These are phyloP conservation scores for Sarcomyxa edulis DNA, from an alignment of 768 basidiomycete species.

Conservation along the genomic window DNA sequence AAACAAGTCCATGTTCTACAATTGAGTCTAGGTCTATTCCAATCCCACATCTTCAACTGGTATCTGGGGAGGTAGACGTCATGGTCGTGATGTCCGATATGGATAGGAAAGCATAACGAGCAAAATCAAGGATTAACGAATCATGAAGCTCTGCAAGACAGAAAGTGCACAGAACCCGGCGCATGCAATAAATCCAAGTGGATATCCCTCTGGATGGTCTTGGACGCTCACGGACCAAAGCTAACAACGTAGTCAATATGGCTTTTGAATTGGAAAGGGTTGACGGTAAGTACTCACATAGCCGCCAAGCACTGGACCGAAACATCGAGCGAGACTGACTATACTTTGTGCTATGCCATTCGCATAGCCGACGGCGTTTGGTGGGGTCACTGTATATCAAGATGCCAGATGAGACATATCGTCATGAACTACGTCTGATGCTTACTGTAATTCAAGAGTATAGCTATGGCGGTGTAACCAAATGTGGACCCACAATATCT, in stretches of 20 bases:
- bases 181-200: slow-evolving; percentile 69
- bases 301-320: slow-evolving; percentile 83
- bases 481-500: slow-evolving; percentile 88
- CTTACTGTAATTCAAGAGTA: slow-evolving; percentile 81
- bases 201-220: slow-evolving; percentile 65
- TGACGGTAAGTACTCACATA: slow-evolving; percentile 48
- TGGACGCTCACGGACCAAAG: slow-evolving; percentile 72
- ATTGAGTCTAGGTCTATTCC: too few species aligned
- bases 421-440: slow-evolving; percentile 16
- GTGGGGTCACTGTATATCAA: slow-evolving; percentile 72
- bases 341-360: slow-evolving; percentile 97
- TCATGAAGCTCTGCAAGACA: slow-evolving; percentile 69
- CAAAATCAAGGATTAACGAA: slow-evolving; percentile 60
- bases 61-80: too few species aligned
- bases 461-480: slow-evolving; percentile 85
- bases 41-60: too few species aligned
- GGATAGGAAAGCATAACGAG: too few species aligned
- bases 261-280: slow-evolving; percentile 4
- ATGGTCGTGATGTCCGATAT: too few species aligned
- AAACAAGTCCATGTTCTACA: too few species aligned
- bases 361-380: slow-evolving; percentile 81
- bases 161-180: slow-evolving; percentile 55
- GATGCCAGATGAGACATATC: slow-evolving; percentile 2
- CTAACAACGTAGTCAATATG: slow-evolving; percentile 24
- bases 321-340: slow-evolving; percentile 87